Percentiles rank a stretch among this genome's conserved stretches.
Evolutionary conservation across 2,329 filamentous ascomycete genomes (phyloP).

Genomic region (Fonsecaea pedrosoi): DNA sequence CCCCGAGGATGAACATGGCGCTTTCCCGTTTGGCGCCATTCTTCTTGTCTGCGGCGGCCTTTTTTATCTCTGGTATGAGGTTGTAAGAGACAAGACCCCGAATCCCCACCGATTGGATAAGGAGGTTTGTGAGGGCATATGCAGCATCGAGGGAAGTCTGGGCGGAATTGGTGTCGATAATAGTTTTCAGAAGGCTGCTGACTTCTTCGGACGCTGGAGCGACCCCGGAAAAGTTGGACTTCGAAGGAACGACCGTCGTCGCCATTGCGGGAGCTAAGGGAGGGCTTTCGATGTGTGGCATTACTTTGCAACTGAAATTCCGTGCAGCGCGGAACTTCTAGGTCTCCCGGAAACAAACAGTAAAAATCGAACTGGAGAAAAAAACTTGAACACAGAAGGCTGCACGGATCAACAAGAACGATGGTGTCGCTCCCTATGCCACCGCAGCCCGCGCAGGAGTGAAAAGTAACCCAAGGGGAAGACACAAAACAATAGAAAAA

Average conservation of each 20-base stretch:
- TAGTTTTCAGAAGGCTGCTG: conserved; percentile 66
- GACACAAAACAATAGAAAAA: conserved; percentile 11
- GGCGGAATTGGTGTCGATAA: conserved; percentile 73
- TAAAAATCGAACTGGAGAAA: background rate
- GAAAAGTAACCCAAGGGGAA: conserved; percentile 7
- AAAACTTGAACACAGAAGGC: background rate
- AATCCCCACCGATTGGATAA: conserved; percentile 70
- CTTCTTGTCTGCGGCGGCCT: conserved; percentile 94
- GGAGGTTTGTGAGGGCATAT: conserved; percentile 68
- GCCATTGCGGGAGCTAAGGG: conserved; percentile 34
- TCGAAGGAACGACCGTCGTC: conserved; percentile 57
- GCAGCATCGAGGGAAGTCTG: conserved; percentile 71
- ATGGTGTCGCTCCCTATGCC: background rate
- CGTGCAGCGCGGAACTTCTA: conserved; percentile 5
- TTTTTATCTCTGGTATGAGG: conserved; percentile 68
- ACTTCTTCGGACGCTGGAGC: conserved; percentile 72
- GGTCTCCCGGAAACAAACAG: background rate
- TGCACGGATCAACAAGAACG: background rate
- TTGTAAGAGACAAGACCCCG: conserved; percentile 68
- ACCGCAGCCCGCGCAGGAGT: conserved; percentile 12
- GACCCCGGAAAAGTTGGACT: conserved; percentile 47
- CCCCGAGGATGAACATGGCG: conserved; percentile 92
- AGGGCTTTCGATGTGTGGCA: conserved; percentile 37
- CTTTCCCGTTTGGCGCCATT: conserved; percentile 83
- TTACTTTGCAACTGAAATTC: conserved; percentile 14